Conservation (phyloP, 768 basidiomycete species). For the Naganishia randhawae region DNA sequence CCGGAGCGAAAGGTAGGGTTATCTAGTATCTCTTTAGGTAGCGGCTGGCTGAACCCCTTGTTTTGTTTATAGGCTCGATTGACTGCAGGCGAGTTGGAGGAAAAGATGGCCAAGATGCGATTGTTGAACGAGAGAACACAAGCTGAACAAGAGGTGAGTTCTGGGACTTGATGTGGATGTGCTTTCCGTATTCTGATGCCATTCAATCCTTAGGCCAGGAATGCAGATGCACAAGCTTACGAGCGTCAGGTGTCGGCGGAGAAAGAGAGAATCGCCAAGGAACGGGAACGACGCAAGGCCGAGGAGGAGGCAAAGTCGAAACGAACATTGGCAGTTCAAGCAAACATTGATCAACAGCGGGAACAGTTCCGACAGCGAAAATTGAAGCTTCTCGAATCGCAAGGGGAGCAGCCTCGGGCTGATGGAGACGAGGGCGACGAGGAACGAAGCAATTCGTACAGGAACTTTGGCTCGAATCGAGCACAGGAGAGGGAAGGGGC, state of each 20-base stretch:
- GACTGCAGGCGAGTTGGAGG: constrained; percentile 24
- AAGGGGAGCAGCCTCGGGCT: not conserved
- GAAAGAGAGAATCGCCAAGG: not conserved
- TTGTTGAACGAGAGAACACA: constrained; percentile 22
- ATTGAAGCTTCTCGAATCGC: constrained; percentile 7
- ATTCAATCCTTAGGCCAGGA: not conserved
- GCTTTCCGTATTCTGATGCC: not conserved
- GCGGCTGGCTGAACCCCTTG: not conserved
- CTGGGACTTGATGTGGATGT: not conserved
- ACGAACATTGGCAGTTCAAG: constrained; percentile 9
- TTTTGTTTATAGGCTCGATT: constrained; percentile 6
- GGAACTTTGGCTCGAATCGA: not conserved
- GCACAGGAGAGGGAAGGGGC: constrained; percentile 9
- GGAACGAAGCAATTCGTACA: constrained; percentile 4
- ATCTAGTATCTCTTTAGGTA: not conserved
- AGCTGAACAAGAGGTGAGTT: constrained; percentile 21
- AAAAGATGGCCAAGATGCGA: constrained; percentile 27
- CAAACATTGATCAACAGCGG: constrained; percentile 16
- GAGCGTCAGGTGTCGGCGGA: constrained; percentile 1
- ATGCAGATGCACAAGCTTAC: constrained; percentile 19
- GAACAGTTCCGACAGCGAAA: constrained; percentile 19
- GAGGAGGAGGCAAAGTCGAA: constrained; percentile 17
- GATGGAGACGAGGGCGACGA: not conserved
- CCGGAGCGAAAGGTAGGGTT: constrained; percentile 16
- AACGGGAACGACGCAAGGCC: constrained; percentile 12